phyloP scores from a whole-genome alignment of 345 rosid genomes.

The Cardamine occulta region DNA sequence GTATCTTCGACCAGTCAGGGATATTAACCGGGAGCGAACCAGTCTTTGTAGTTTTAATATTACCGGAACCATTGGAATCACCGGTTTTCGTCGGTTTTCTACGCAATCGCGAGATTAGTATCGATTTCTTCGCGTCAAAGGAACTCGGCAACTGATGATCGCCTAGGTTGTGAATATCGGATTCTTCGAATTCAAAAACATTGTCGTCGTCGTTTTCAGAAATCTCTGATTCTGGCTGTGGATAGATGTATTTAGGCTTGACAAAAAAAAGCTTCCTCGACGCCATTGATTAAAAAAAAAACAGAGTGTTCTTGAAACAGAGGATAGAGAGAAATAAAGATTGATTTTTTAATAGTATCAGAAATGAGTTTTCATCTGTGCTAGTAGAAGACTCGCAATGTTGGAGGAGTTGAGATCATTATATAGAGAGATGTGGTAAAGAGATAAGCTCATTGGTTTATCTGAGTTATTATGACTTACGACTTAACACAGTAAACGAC shows the following conservation, averaged over 20 bases:
- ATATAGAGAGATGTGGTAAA: slow-evolving; percentile 38
- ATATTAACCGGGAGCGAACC: slow-evolving; percentile 72
- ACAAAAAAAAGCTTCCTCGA: slow-evolving; percentile 52
- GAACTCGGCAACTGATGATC: slow-evolving; percentile 28
- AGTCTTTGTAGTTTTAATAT: slow-evolving; percentile 25
- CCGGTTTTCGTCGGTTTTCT: slow-evolving; percentile 47
- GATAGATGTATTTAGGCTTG: slow-evolving; percentile 55
- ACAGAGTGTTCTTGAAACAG: slow-evolving; percentile 6
- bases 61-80: slow-evolving; percentile 23
- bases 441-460: slow-evolving; percentile 44
- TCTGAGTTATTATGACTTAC: slow-evolving; percentile 31
- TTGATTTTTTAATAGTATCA: neutral
- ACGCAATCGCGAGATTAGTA: slow-evolving; percentile 46
- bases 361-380: slow-evolving; percentile 33
- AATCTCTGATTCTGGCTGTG: slow-evolving; percentile 41
- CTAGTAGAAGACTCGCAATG: slow-evolving; percentile 13
- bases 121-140: slow-evolving; percentile 47
- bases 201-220: slow-evolving; percentile 30
- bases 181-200: slow-evolving; percentile 65
- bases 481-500: slow-evolving; percentile 40
- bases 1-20: slow-evolving; percentile 86
- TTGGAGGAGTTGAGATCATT: slow-evolving; percentile 34
- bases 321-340: neutral
- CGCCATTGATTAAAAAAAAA: slow-evolving; percentile 51
- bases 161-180: slow-evolving; percentile 51